Evolutionary conservation across 352 stramenopile genomes (phyloP), one percentile per base, ranked within the genome.

Genomic region (Phytophthora meadii): DNA sequence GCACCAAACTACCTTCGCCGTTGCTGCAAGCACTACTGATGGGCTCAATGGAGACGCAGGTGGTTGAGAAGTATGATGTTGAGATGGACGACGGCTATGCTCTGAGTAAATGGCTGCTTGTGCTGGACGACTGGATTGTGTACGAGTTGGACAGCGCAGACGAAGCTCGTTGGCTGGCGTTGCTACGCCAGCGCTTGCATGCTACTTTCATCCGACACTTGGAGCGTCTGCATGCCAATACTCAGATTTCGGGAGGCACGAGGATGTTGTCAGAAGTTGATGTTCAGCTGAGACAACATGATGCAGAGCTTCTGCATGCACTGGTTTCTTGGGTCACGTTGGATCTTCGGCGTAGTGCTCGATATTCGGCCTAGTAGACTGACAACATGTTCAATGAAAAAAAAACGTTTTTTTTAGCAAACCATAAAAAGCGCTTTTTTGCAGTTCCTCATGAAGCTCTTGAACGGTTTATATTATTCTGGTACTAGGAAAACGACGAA

Each of bases 61-160:
- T 61, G 5, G 37, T 76, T 2, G 79, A 89, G 30, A 68, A 74
- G 12, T 59, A 72, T 8, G 27, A 55, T 11, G 52, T 61, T 34
- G 47, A 45, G 0, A 54, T 64, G 10, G 70, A 74, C 8, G 36
- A 25, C 19, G 50, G 46, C 9, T 46, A 58, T 44, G 49, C 27
- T 1, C 4, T 48, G 46, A 59, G 45, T 15, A 74, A 76, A 30
- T 88, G 76, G 79, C 64, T 79, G 8, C 65, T 93, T 12, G 75
- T 91, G 24, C 64, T 92, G 12, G 87, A 94, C 65, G 77, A 90
- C 47, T 94, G 87, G 87, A 68, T 93, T 37, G 77, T 91, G 22
- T 92, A 90, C 34, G 72, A 90, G 50, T 44, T 91, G 17, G 48
- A 50, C 22, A 75, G 59, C 36, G 56, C 40, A 9, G 65, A 80